Base-by-base conservation (phyloP, 768 basidiomycete genomes). In the Rubroboletus pulcherrimus region DNA sequence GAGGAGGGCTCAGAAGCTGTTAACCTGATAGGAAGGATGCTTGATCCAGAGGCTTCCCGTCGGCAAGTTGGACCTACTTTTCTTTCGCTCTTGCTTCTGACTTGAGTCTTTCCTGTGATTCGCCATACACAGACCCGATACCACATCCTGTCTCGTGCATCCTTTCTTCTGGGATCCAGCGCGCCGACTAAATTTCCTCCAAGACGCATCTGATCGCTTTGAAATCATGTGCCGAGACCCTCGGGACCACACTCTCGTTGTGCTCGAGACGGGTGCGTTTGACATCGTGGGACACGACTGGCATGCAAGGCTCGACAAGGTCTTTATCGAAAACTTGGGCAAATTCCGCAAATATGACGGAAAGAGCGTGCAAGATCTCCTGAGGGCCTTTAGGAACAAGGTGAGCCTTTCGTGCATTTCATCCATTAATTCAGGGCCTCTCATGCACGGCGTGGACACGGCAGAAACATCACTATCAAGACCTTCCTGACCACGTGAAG, bases 291-390 rank as follows among this genome's bases (percentile, higher is more conserved):
- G 94, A 24, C 80, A 82, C 54, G 96, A 98, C 72, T 99, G 97
- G 97, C 85, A 89, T 57, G 70, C 83, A 14, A 81, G 86, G 40
- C 78, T 98, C 43, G 95, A 98, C 75, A 91, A 86, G 63, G 75
- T 87, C 12, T 92, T 99, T 71, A 85, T 93, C 51, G 95, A 96
- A 57, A 98, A 93, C 69, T 73, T 99, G 50, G 95, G 96, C 51
- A 98, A 98, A 71, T 98, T 94, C 73, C 79, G 97, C 63, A 99
- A 98, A 72, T 99, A 99, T 66, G 93, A 98, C 66, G 92, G 90
- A 19, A 78, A 78, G 65, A 90, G 88, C 51, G 89, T 98, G 10
- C 90, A 97, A 61, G 97, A 99, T 74, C 74, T 99, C 9, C 71
- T 99, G 46, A 81, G 97, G 49, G 97, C 97, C 5, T 74, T 99